Base-by-base conservation (phyloP, 2,329 filamentous ascomycete species). In the Penicillium aurantiogriseum region DNA sequence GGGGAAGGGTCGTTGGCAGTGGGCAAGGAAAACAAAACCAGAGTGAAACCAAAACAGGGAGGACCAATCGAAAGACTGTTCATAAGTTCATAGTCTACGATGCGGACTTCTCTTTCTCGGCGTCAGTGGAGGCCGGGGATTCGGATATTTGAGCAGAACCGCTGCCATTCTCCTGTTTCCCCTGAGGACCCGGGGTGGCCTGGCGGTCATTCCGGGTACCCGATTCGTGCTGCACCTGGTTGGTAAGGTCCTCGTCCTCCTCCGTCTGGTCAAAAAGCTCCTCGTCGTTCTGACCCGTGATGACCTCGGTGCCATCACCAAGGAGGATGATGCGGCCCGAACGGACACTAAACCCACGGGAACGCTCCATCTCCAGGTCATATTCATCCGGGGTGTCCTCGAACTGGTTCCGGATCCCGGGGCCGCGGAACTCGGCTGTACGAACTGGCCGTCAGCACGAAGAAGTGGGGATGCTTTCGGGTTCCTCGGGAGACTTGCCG, bases 211-310 rank as follows among this genome's bases (percentile, higher is more conserved):
- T 76, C 60, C 79, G 71, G 51, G 65, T 66, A 31, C 21, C 17
- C 25, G 73, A 66, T 45, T 72, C 70, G 42, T 81, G 92, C 72
- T 85, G 84, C 60, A 94, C 89, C 79, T 96, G 91, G 74, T 88
- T 92, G 64, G 85, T 88, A 63, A 92, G 82, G 72, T 96, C 92
- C 74, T 91, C 90, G 71, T 95, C 90, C 68, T 87, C 85, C 71
- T 95, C 91, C 73, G 91, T 89, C 69, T 92, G 88, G 75, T 97
- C 91, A 77, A 97, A 96, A 88, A 96, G 93, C 69, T 96, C 92
- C 63, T 89, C 87, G 72, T 97, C 92, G 76, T 92, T 88, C 73
- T 89, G 89, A 76, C 94, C 91, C 67, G 91, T 91, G 71, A 92
- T 82, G 74, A 96, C 86, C 81, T 97, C 92, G 70, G 91, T 96